Evolutionary conservation across 768 basidiomycete genomes (phyloP).

Genomic region (Boletus pseudo-olivaceus): DNA sequence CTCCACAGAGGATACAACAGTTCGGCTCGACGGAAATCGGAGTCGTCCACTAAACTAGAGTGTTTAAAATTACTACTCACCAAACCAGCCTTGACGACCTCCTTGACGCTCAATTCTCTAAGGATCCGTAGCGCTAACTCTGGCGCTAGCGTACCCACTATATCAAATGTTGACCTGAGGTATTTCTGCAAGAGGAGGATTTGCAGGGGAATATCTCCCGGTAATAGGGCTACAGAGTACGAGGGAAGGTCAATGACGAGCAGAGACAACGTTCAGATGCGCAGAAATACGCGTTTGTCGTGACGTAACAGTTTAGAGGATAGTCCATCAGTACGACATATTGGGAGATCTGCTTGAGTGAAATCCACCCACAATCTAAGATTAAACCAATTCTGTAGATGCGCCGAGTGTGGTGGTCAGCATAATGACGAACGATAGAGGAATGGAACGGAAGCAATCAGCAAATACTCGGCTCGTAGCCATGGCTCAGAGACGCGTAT

Average conservation of each 20-base stretch:
- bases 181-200: slow-evolving; percentile 85
- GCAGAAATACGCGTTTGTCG: neutral
- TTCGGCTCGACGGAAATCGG: neutral
- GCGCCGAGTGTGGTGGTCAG: slow-evolving; percentile 1
- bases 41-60: neutral
- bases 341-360: neutral
- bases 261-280: neutral
- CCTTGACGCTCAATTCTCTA: slow-evolving; percentile 51
- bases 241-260: slow-evolving; percentile 5
- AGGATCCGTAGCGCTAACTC: slow-evolving; percentile 64
- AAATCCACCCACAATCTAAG: slow-evolving; percentile 22
- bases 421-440: neutral
- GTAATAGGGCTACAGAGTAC: slow-evolving; percentile 57
- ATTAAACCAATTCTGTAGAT: slow-evolving; percentile 27
- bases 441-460: neutral
- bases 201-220: slow-evolving; percentile 81
- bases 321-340: slow-evolving; percentile 4
- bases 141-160: slow-evolving; percentile 68
- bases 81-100: slow-evolving; percentile 51
- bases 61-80: slow-evolving; percentile 19
- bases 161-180: slow-evolving; percentile 74
- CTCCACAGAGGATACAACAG: neutral
- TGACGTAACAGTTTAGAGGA: neutral
- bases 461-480: neutral
- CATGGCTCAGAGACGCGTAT: neutral